Evolutionary conservation across 129 eudicot genomes (phyloP).

Genomic region (Ambrosia trifida): DNA sequence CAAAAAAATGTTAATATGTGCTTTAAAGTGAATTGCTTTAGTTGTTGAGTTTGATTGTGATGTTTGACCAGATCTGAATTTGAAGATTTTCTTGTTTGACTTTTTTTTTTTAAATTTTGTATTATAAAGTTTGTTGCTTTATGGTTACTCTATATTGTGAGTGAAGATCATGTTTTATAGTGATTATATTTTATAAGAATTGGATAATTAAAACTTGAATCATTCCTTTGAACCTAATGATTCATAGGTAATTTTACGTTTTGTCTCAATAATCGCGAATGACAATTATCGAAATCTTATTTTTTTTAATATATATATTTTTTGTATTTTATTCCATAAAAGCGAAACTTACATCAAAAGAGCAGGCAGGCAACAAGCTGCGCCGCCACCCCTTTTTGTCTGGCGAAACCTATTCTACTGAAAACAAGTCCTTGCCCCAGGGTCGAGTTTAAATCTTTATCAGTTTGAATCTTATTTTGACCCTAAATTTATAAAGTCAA

Average conservation of each 20-base stretch:
- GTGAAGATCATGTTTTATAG: too few species aligned
- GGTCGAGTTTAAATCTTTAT: too few species aligned
- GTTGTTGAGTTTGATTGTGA: constrained; percentile 26
- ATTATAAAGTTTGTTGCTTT: background rate
- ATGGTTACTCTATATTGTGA: background rate
- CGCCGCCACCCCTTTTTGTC: too few species aligned
- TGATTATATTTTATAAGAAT: background rate
- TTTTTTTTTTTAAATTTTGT: background rate
- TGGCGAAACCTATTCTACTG: too few species aligned
- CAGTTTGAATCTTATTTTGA: too few species aligned
- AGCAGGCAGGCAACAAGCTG: too few species aligned
- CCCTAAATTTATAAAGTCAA: too few species aligned
- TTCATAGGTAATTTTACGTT: background rate
- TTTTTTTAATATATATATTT: too few species aligned
- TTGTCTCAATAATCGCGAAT: background rate
- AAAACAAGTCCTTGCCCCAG: too few species aligned
- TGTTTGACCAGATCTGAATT: constrained; percentile 41
- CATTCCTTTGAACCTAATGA: background rate
- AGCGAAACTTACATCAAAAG: too few species aligned
- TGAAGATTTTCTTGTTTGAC: constrained; percentile 16
- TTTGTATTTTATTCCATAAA: too few species aligned
- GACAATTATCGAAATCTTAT: background rate
- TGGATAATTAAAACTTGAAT: background rate
- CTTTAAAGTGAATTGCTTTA: constrained; percentile 14
- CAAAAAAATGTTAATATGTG: constrained; percentile 7